These are phyloP conservation scores for Aspergillus tubingensis DNA, from an alignment of 2,329 filamentous ascomycete genomes.

Conservation along the genomic window DNA sequence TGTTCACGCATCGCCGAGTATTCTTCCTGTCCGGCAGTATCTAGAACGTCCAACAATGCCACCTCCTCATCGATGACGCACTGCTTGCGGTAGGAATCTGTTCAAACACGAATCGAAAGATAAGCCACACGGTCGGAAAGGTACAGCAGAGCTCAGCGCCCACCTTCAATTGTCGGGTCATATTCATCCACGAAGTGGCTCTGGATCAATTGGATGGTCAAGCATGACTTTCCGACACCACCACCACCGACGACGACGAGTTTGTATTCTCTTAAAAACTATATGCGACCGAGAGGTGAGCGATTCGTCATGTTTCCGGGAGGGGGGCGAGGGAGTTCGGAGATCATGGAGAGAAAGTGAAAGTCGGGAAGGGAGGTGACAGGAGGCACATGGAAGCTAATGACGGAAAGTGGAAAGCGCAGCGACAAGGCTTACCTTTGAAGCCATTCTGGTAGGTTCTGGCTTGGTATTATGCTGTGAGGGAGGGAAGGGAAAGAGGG, in stretches of 20 bases:
- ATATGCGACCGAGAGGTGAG: slow-evolving; percentile 21
- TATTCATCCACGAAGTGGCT: slow-evolving; percentile 99
- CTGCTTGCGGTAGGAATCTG: slow-evolving; percentile 99
- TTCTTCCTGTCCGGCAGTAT: slow-evolving; percentile 97
- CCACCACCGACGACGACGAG: slow-evolving; percentile 96
- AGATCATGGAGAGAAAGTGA: not conserved
- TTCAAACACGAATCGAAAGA: slow-evolving; percentile 12
- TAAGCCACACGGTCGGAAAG: slow-evolving; percentile 18
- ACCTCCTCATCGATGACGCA: slow-evolving; percentile 98
- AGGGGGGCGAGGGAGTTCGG: not conserved
- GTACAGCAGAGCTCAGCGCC: slow-evolving; percentile 26
- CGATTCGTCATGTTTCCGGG: slow-evolving; percentile 16
- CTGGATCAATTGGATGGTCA: slow-evolving; percentile 95
- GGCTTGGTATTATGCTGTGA: slow-evolving; percentile 11
- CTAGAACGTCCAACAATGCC: slow-evolving; percentile 93
- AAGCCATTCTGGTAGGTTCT: slow-evolving; percentile 30
- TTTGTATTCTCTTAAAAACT: slow-evolving; percentile 92
- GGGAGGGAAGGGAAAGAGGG: slow-evolving; percentile 12
- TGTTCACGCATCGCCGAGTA: slow-evolving; percentile 99
- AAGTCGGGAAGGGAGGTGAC: slow-evolving; percentile 13
- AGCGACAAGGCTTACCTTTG: slow-evolving; percentile 28
- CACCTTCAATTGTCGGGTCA: slow-evolving; percentile 97
- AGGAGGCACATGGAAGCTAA: slow-evolving; percentile 3
- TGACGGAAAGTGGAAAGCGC: not conserved
- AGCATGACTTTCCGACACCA: slow-evolving; percentile 97